Conservation (phyloP, 2,329 filamentous ascomycete species). For the Lizonia empirigonia region DNA sequence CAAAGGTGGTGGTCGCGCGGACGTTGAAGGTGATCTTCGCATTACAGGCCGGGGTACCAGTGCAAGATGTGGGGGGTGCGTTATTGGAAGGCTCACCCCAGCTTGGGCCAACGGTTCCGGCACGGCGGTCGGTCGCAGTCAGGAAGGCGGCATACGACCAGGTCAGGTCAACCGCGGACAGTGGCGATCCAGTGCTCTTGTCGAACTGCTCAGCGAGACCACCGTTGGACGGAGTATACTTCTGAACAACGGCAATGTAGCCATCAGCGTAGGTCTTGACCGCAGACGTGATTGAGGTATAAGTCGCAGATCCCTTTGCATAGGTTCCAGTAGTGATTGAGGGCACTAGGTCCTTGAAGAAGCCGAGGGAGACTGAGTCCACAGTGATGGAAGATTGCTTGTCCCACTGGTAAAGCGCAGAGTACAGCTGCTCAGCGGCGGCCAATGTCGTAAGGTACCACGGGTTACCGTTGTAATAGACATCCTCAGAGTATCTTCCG, state of each 20-base stretch:
- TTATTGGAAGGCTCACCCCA: slow-evolving; percentile 45
- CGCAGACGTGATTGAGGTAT: slow-evolving; percentile 61
- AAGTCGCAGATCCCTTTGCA: slow-evolving; percentile 60
- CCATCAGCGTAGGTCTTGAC: slow-evolving; percentile 68
- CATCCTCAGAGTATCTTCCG: slow-evolving; percentile 59
- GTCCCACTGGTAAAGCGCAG: slow-evolving; percentile 75
- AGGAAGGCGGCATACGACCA: slow-evolving; percentile 77
- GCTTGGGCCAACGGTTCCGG: slow-evolving; percentile 17
- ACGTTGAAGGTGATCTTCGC: slow-evolving; percentile 53
- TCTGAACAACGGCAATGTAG: slow-evolving; percentile 56
- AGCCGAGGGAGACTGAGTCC: slow-evolving; percentile 67
- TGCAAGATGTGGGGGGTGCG: slow-evolving; percentile 50
- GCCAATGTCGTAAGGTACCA: slow-evolving; percentile 79
- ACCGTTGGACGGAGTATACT: slow-evolving; percentile 64
- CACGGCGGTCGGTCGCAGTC: slow-evolving; percentile 48
- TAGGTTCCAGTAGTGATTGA: slow-evolving; percentile 68
- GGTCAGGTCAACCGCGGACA: slow-evolving; percentile 70
- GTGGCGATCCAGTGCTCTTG: slow-evolving; percentile 54
- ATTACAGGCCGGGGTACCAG: slow-evolving; percentile 28
- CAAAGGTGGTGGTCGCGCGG: slow-evolving; percentile 55
- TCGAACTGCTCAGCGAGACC: slow-evolving; percentile 71
- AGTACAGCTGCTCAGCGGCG: slow-evolving; percentile 80
- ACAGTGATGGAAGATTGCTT: slow-evolving; percentile 67
- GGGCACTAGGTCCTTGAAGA: slow-evolving; percentile 70
- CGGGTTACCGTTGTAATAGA: slow-evolving; percentile 78